Conservation (phyloP, 495 filamentous ascomycete genomes). For the Polyplosphaeria fusca region DNA sequence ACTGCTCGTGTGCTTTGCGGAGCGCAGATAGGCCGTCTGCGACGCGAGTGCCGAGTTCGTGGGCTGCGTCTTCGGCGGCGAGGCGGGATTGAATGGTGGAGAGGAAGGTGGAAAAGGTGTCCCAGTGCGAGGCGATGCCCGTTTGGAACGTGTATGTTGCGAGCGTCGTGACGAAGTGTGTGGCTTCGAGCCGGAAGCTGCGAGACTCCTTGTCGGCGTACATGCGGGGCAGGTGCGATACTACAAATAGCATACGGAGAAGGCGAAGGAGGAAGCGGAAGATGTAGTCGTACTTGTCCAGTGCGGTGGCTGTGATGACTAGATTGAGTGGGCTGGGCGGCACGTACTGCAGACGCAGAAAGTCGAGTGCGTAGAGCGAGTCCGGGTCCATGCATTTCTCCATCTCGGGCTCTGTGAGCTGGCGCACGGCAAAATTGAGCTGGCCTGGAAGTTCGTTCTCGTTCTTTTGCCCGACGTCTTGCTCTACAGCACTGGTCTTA, state of each 20-base stretch:
- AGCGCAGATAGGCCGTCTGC: constrained; percentile 62
- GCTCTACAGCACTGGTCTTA: not conserved
- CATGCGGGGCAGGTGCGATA: constrained; percentile 60
- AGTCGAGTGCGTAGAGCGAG: constrained; percentile 82
- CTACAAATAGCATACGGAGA: constrained; percentile 75
- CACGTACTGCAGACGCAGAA: constrained; percentile 80
- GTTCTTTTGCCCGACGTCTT: constrained; percentile 15
- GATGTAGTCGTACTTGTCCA: constrained; percentile 78
- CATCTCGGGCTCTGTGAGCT: constrained; percentile 70
- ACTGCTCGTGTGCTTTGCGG: constrained; percentile 66
- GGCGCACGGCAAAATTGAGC: constrained; percentile 82
- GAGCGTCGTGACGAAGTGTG: constrained; percentile 69
- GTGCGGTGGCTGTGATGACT: constrained; percentile 62
- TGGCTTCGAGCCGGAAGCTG: constrained; percentile 69
- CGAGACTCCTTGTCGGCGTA: constrained; percentile 41
- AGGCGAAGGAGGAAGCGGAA: constrained; percentile 77
- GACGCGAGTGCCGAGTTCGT: constrained; percentile 42
- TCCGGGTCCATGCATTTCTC: constrained; percentile 74
- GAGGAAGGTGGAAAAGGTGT: constrained; percentile 62
- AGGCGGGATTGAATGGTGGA: constrained; percentile 56
- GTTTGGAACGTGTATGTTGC: constrained; percentile 73
- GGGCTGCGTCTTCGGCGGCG: constrained; percentile 40
- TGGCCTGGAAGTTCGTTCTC: constrained; percentile 67
- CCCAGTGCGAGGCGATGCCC: constrained; percentile 70
- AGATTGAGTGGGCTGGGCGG: constrained; percentile 68